Conservation (phyloP, 306 rosid genomes). For the Alnus rubra region DNA sequence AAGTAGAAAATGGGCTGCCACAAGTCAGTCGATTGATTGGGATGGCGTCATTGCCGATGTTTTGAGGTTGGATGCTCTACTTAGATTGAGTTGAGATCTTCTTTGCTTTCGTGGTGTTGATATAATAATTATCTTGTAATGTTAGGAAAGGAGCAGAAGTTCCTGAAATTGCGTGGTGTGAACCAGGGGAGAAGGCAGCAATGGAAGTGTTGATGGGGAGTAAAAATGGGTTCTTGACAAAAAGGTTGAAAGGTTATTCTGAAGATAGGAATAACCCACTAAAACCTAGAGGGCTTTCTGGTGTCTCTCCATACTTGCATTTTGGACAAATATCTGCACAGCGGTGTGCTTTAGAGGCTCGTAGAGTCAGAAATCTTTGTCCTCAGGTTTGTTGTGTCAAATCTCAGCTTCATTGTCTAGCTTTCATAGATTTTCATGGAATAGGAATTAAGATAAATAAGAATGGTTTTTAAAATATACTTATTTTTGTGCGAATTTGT, state of each 20-base stretch:
- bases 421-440: background rate
- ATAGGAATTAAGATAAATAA: background rate
- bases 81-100: conserved; percentile 7
- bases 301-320: conserved; percentile 92
- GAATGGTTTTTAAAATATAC: background rate
- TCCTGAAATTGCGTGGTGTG: conserved; percentile 90
- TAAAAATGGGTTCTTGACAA: conserved; percentile 81
- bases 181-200: conserved; percentile 82
- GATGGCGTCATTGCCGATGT: conserved; percentile 60
- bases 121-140: conserved; percentile 4
- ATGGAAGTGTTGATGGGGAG: conserved; percentile 82
- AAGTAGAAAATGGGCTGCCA: conserved; percentile 51
- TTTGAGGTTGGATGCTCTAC: conserved; percentile 55
- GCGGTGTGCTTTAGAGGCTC: conserved; percentile 93
- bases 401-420: background rate
- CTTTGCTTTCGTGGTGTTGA: conserved; percentile 21
- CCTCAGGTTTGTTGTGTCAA: conserved; percentile 58
- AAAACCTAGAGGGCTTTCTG: conserved; percentile 73
- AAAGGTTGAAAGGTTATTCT: conserved; percentile 68
- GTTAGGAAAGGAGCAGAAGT: conserved; percentile 81
- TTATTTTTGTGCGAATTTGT: background rate
- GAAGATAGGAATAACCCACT: conserved; percentile 71
- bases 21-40: conserved; percentile 51
- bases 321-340: conserved; percentile 92
- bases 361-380: conserved; percentile 39